Evolutionary conservation across 768 basidiomycete species (phyloP).

Genomic region (Boletus vermiculosoides): DNA sequence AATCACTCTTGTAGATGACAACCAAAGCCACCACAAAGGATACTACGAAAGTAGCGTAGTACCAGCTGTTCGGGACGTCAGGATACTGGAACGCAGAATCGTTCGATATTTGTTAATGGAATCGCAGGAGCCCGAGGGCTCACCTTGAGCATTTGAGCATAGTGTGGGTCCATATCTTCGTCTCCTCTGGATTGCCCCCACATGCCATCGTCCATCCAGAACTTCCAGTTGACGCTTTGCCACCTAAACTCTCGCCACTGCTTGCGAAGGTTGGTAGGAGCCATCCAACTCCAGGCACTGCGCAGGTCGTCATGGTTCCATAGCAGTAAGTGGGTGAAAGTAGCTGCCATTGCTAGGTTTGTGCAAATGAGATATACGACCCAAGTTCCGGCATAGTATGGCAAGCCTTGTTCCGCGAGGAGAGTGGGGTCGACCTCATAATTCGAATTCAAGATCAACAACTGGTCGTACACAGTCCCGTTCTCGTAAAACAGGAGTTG

Average conservation of each 20-base stretch:
- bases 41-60: slow-evolving; percentile 21
- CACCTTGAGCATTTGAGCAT: slow-evolving; percentile 49
- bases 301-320: slow-evolving; percentile 55
- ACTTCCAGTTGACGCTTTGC: slow-evolving; percentile 39
- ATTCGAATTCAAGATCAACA: slow-evolving; percentile 50
- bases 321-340: slow-evolving; percentile 48
- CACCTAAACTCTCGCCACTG: slow-evolving; percentile 24
- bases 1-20: slow-evolving; percentile 51
- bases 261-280: slow-evolving; percentile 30
- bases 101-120: slow-evolving; percentile 1
- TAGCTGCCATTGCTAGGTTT: slow-evolving; percentile 40
- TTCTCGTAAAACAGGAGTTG: slow-evolving; percentile 53
- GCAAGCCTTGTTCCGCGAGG: slow-evolving; percentile 42
- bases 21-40: slow-evolving; percentile 52
- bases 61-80: slow-evolving; percentile 36
- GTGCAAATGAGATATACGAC: slow-evolving; percentile 18
- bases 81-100: slow-evolving; percentile 27
- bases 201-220: slow-evolving; percentile 31
- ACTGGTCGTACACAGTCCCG: slow-evolving; percentile 52
- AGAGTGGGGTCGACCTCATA: slow-evolving; percentile 50
- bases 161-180: slow-evolving; percentile 52
- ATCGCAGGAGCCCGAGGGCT: slow-evolving; percentile 15
- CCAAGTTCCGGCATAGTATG: slow-evolving; percentile 31
- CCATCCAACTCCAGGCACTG: slow-evolving; percentile 47
- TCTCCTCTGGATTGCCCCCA: slow-evolving; percentile 32